Percentiles rank a stretch among this genome's conserved stretches.
Conservation (phyloP, 2,329 filamentous ascomycete genomes). For the Lachnellula arida region DNA sequence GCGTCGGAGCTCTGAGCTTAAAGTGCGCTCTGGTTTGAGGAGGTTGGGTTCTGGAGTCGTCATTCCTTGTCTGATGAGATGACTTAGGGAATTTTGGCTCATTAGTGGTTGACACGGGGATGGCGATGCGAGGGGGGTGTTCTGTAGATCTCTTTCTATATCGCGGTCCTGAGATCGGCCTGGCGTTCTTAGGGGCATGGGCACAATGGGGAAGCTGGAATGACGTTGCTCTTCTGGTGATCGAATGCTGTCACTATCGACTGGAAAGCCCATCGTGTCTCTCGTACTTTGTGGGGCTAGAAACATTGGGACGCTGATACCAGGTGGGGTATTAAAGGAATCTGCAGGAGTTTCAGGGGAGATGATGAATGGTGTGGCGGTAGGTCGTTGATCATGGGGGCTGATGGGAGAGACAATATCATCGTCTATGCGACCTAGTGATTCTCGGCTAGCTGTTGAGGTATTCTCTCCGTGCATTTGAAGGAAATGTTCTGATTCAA, state of each 20-base stretch:
- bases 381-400: not conserved
- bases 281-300: conserved; percentile 1
- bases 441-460: not conserved
- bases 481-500: not conserved
- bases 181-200: too few relatives aligned
- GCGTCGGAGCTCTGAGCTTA: conserved; percentile 7
- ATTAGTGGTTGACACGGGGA: conserved; percentile 11
- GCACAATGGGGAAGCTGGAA: too few relatives aligned
- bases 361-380: not conserved
- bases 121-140: conserved; percentile 10
- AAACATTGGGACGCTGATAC: conserved; percentile 3
- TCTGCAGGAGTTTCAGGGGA: conserved; percentile 1
- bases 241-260: conserved; percentile 1
- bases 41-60: conserved; percentile 5
- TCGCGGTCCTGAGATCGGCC: not conserved
- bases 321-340: not conserved
- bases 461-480: not conserved
- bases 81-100: conserved; percentile 16
- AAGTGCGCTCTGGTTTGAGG: not conserved
- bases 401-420: not conserved
- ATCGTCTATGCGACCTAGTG: not conserved
- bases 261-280: conserved; percentile 25
- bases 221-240: too few relatives aligned
- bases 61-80: conserved; percentile 6
- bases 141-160: conserved; percentile 1